Evolutionary conservation across 192 early-diverging fungal genomes (phyloP).

Genomic region (Podila minutissima): DNA sequence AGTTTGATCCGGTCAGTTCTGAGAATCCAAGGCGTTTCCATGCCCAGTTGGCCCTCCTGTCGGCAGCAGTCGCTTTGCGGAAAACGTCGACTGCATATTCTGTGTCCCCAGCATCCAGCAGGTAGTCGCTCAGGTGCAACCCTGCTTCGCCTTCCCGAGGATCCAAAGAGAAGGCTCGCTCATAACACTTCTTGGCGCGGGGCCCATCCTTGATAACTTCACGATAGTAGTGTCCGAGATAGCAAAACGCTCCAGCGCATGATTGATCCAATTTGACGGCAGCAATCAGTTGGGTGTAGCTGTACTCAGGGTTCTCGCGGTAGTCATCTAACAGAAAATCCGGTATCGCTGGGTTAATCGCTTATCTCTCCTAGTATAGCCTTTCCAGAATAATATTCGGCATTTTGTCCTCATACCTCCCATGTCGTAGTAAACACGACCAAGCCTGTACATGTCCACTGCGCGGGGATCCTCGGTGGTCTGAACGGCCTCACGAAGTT

Average conservation of each 20-base stretch:
- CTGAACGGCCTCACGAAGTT: conserved; percentile 63
- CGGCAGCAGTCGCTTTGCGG: conserved; percentile 45
- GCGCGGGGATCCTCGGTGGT: conserved; percentile 57
- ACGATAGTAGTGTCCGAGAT: conserved; percentile 85
- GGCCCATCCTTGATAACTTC: conserved; percentile 68
- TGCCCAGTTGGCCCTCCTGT: conserved; percentile 74
- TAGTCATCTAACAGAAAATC: conserved; percentile 53
- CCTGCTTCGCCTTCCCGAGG: conserved; percentile 74
- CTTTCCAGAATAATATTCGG: too few relatives aligned
- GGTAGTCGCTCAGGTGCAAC: conserved; percentile 69
- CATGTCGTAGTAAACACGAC: conserved; percentile 80
- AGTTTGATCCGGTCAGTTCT: conserved; percentile 60
- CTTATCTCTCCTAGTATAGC: not conserved
- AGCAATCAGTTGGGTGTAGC: conserved; percentile 73
- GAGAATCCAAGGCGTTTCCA: conserved; percentile 83
- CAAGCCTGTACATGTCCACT: conserved; percentile 71
- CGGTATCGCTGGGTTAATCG: not conserved
- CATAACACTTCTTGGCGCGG: conserved; percentile 85
- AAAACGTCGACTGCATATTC: conserved; percentile 63
- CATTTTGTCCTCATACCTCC: conserved; percentile 57
- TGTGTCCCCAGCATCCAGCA: conserved; percentile 56
- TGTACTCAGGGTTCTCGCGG: conserved; percentile 66
- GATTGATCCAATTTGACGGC: conserved; percentile 77
- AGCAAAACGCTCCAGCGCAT: conserved; percentile 73
- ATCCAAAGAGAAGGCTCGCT: conserved; percentile 80